phyloP scores from a whole-genome alignment of 1,284 basidiomycete genomes.

The Prillingera fragicola region DNA sequence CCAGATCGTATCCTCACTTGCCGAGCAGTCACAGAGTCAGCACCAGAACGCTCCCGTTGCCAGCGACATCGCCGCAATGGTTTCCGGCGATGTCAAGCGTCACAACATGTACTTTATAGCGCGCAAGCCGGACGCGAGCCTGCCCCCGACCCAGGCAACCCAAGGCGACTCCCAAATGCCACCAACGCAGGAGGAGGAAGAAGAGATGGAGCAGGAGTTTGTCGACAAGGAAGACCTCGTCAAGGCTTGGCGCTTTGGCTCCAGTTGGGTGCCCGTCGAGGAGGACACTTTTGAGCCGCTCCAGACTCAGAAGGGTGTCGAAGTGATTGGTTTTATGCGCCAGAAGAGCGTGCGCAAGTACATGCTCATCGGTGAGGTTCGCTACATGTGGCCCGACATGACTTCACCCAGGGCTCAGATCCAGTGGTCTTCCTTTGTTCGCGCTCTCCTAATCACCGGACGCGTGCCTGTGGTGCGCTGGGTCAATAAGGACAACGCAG shows the following conservation, averaged over 20 bases:
- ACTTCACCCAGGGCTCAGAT: conserved; percentile 66
- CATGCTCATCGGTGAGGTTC: conserved; percentile 75
- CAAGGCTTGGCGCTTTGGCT: conserved; percentile 86
- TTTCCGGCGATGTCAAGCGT: conserved; percentile 43
- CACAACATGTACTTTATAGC: conserved; percentile 41
- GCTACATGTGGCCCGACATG: conserved; percentile 77
- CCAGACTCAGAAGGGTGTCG: conserved; percentile 71
- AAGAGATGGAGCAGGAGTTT: conserved; percentile 45
- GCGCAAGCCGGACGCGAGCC: not conserved
- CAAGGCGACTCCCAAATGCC: conserved; percentile 20
- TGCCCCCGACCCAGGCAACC: not conserved
- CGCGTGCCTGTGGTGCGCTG: conserved; percentile 73
- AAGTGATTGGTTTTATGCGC: conserved; percentile 79
- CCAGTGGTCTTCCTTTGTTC: conserved; percentile 75
- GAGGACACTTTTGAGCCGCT: conserved; percentile 69
- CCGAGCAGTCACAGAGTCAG: conserved; percentile 17
- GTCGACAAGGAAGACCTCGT: conserved; percentile 46
- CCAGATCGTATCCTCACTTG: conserved; percentile 16
- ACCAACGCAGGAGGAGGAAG: too few relatives aligned
- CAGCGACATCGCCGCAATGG: conserved; percentile 37
- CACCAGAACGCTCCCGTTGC: conserved; percentile 12
- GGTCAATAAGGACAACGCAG: conserved; percentile 65
- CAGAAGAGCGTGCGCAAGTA: conserved; percentile 67
- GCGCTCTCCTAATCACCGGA: conserved; percentile 66
- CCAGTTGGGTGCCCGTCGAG: conserved; percentile 76